Conservation (phyloP, 2,329 filamentous ascomycete genomes). For the Falciphora oryzae region DNA sequence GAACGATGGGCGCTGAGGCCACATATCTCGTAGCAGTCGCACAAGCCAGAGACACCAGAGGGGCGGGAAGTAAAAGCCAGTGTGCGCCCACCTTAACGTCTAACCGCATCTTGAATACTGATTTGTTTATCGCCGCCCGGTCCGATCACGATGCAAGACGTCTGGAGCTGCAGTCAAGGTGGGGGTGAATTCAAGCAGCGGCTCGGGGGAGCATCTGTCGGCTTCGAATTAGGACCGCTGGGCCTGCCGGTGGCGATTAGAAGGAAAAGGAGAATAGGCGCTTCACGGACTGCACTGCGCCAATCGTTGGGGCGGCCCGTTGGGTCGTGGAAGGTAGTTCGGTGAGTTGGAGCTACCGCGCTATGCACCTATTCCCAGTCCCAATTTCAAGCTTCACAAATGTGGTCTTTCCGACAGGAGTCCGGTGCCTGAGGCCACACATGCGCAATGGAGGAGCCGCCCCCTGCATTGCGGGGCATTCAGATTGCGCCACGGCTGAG, state of each 20-base stretch:
- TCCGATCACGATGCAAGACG: conserved; percentile 1
- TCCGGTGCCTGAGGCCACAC: conserved; percentile 9
- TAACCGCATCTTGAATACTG: conserved; percentile 10
- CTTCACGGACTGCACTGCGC: background rate
- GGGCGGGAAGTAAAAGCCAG: background rate
- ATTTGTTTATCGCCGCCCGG: conserved; percentile 1
- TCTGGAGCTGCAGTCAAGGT: conserved; percentile 4
- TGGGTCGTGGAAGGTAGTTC: background rate
- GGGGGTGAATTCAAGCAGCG: conserved; percentile 6
- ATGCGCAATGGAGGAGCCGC: background rate
- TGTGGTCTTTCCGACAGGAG: conserved; percentile 11
- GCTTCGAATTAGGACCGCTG: background rate
- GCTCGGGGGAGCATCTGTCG: conserved; percentile 5
- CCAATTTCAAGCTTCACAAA: conserved; percentile 11
- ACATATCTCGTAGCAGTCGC: conserved; percentile 5
- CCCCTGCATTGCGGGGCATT: background rate
- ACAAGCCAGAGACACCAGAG: conserved; percentile 7
- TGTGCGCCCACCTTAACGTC: conserved; percentile 11
- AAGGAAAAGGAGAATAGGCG: background rate
- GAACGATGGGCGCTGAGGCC: conserved; percentile 4
- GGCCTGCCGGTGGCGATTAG: conserved; percentile 5
- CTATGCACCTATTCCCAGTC: background rate
- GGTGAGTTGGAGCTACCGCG: conserved; percentile 15
- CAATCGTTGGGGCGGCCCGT: background rate
- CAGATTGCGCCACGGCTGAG: background rate